Base-by-base conservation (phyloP, 2,329 filamentous ascomycete genomes). In the Fusarium sublunatum region DNA sequence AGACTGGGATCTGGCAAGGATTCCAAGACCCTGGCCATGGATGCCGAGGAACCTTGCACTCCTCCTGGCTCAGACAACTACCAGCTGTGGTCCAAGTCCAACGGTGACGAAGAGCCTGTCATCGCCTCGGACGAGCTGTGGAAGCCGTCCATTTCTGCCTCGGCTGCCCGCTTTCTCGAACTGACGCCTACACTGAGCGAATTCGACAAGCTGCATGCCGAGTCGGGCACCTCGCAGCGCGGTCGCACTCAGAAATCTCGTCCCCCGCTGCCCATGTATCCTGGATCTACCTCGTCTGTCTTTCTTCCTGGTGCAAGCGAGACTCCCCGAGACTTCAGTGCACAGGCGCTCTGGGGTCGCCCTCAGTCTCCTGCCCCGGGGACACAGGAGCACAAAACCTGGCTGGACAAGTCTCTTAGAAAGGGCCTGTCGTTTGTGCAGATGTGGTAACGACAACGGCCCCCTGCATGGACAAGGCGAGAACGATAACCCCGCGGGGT, bases 271-370 rank as follows among this genome's bases (percentile, higher is more conserved):
- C 60, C 69, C 29, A 55, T 67, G 29, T 62, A 58, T 45, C 58
- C 67, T 32, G 65, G 63, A 7, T 61, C 58, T 31, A 58, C 69
- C 13, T 50, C 52, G 32, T 71, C 69, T 28, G 67, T 60, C 38
- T 71, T 71, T 53, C 51, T 64, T 9, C 62, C 65, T 22, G 65
- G 58, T 9, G 65, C 52, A 35, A 60, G 64, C 52, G 69, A 71
- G 34, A 68, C 67, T 19, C 68, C 70, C 29, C 68, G 69, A 32
- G 70, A 72, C 51, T 72, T 72, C 53, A 63, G 56, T 34, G 42
- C 66, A n/a, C 70, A 72, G 43, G 64, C 44, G 28, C 60, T 72
- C 26, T 72, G 70, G 70, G 53, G 49, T 43, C 56, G 52, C 25
- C 29, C 53, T 11, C 56, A 62, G 19, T 58, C 56, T 22, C 61